phyloP scores from a whole-genome alignment of 495 filamentous ascomycete species.

The Achaetomiella virescens region DNA sequence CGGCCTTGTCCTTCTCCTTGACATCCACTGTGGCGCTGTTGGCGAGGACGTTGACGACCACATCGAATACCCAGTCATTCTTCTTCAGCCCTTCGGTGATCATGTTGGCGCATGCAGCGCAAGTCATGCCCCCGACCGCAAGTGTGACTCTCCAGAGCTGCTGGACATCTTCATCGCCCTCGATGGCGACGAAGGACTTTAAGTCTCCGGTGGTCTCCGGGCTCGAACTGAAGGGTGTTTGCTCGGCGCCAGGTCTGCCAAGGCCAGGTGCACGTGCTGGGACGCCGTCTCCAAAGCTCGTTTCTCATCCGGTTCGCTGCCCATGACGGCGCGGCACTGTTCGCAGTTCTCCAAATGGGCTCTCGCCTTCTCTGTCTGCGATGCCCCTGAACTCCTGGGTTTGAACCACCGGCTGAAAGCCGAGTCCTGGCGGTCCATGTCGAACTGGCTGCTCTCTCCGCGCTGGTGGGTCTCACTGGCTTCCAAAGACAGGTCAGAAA shows the following conservation, averaged over 20 bases:
- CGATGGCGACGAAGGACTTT: slow-evolving; percentile 22
- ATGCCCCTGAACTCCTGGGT: background rate
- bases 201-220: background rate
- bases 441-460: slow-evolving; percentile 11
- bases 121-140: slow-evolving; percentile 80
- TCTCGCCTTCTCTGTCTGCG: slow-evolving; percentile 13
- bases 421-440: slow-evolving; percentile 4
- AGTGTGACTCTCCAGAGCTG: slow-evolving; percentile 51
- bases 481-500: slow-evolving; percentile 11
- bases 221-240: background rate
- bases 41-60: slow-evolving; percentile 61
- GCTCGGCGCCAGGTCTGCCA: background rate
- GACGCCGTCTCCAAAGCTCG: slow-evolving; percentile 7
- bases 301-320: slow-evolving; percentile 9
- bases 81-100: slow-evolving; percentile 62
- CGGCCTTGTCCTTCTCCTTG: slow-evolving; percentile 41
- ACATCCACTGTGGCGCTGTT: slow-evolving; percentile 67
- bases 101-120: slow-evolving; percentile 64
- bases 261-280: background rate
- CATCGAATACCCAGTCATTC: slow-evolving; percentile 54
- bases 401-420: slow-evolving; percentile 26
- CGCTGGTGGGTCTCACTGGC: background rate
- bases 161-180: slow-evolving; percentile 16
- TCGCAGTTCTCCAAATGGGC: slow-evolving; percentile 30
- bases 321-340: slow-evolving; percentile 22